A percentile compares a stretch with the other conserved stretches of the same genome.
phyloP scores from a whole-genome alignment of 805 yeast genomes.

The Starmerella vitae region DNA sequence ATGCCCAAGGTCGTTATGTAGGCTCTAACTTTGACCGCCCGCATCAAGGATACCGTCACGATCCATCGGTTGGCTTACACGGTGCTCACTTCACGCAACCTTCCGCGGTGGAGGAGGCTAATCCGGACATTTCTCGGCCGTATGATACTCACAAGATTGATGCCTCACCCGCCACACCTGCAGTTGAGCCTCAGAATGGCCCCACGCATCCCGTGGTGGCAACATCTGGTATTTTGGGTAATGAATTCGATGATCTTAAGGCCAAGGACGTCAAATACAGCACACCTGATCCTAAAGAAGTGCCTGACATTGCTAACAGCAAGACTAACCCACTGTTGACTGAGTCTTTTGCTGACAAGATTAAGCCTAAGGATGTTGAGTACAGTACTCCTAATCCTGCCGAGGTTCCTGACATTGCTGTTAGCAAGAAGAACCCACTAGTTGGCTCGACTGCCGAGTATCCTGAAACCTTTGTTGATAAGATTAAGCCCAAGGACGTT shows the following conservation, averaged over 20 bases:
- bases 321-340: not conserved
- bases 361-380: not conserved
- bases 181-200: not conserved
- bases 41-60: conserved; percentile 14
- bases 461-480: not conserved
- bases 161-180: not conserved
- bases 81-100: conserved; percentile 1
- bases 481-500: conserved; percentile 4
- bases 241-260: not conserved
- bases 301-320: not conserved
- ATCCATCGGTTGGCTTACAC: conserved; percentile 9
- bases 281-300: not conserved
- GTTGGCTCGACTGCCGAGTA: conserved; percentile 4
- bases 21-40: conserved; percentile 3
- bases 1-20: conserved; percentile 7
- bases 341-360: not conserved
- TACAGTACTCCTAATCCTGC: not conserved
- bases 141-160: not conserved
- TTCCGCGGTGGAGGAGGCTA: not conserved
- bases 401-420: conserved; percentile 1
- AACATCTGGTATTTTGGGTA: not conserved
- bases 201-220: not conserved
- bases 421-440: conserved; percentile 1
- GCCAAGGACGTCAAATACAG: not conserved
- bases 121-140: conserved; percentile 1